These are phyloP conservation scores for Coemansia sp. DNA, from an alignment of 192 early-diverging fungal genomes.

Conservation along the genomic window DNA sequence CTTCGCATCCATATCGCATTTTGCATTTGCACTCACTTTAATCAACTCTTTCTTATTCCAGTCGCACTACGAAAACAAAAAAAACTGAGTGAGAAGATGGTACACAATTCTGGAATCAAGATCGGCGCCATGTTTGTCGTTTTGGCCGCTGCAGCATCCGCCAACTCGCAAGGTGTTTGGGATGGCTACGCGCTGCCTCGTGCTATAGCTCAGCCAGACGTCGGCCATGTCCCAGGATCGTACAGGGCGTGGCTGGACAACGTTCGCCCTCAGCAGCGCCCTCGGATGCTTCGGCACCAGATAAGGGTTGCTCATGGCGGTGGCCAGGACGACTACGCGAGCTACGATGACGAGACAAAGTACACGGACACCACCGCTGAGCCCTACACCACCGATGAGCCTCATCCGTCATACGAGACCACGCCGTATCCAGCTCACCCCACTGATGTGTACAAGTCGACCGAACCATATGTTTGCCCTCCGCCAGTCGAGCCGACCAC, in stretches of 20 bases:
- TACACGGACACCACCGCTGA: not conserved
- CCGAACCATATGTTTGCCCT: conserved; percentile 13
- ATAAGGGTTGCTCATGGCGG: conserved; percentile 6
- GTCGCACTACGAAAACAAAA: not conserved
- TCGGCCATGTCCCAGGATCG: not conserved
- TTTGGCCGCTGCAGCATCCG: conserved; percentile 16
- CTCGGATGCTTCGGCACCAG: not conserved
- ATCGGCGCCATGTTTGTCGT: conserved; percentile 22
- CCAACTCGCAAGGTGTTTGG: conserved; percentile 21
- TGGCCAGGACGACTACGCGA: not conserved
- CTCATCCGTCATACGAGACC: conserved; percentile 16
- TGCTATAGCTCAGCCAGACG: not conserved
- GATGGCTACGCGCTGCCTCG: conserved; percentile 10
- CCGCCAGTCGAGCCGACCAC: conserved; percentile 13
- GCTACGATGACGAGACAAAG: conserved; percentile 13
- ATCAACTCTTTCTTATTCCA: not conserved
- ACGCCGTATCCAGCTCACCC: not conserved
- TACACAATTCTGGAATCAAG: conserved; percentile 18
- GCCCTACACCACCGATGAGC: conserved; percentile 24
- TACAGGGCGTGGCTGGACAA: not conserved
- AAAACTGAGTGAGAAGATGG: not conserved
- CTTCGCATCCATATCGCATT: no score
- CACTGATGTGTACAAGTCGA: conserved; percentile 16
- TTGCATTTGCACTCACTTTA: not conserved
- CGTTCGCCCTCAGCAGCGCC: not conserved